Conservation (phyloP, 2,329 filamentous ascomycete species). For the Myriosclerotinia duriaeana region DNA sequence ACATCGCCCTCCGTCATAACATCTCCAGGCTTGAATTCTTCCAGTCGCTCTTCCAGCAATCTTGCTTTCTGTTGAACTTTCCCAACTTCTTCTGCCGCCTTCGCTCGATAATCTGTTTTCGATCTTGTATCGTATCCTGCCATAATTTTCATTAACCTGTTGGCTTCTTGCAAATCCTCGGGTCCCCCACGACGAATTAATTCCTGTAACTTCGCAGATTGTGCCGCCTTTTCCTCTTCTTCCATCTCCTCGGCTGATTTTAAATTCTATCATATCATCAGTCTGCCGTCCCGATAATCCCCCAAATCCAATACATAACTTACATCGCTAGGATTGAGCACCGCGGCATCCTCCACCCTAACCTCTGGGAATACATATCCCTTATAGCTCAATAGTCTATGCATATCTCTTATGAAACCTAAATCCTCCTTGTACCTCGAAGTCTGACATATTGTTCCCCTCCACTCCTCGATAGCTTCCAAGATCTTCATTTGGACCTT, state of each 20-base stretch:
- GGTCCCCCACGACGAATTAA: constrained; percentile 89
- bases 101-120: constrained; percentile 97
- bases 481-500: constrained; percentile 90
- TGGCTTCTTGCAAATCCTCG: constrained; percentile 93
- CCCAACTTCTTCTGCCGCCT: constrained; percentile 90
- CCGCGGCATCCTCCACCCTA: constrained; percentile 88
- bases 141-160: constrained; percentile 98
- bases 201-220: constrained; percentile 97
- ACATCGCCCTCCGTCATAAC: constrained; percentile 68
- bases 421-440: constrained; percentile 96
- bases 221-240: constrained; percentile 88
- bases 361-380: constrained; percentile 95
- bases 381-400: constrained; percentile 91
- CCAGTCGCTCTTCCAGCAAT: constrained; percentile 87
- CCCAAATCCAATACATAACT: constrained; percentile 42
- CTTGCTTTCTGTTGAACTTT: constrained; percentile 96
- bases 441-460: constrained; percentile 96
- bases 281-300: constrained; percentile 24
- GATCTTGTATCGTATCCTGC: constrained; percentile 92
- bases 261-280: constrained; percentile 64
- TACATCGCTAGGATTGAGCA: constrained; percentile 95
- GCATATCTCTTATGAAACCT: constrained; percentile 97
- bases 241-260: constrained; percentile 99
- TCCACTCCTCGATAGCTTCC: constrained; percentile 97
- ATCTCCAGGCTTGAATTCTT: constrained; percentile 79